These are phyloP conservation scores for Microthlaspi erraticum DNA, from an alignment of 345 rosid species.

Conservation along the genomic window DNA sequence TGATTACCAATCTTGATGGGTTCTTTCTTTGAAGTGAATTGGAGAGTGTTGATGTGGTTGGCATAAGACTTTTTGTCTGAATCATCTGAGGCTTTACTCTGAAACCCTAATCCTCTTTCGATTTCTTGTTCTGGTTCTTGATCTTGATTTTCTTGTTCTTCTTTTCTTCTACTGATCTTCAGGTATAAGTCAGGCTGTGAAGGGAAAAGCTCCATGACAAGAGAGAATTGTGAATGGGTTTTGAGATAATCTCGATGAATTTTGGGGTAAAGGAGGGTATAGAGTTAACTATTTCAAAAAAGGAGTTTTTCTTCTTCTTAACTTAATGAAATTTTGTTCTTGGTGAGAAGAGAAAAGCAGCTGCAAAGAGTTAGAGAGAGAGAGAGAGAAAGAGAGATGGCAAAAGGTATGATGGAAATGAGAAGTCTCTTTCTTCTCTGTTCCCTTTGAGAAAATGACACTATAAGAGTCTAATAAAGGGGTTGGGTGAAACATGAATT, in stretches of 20 bases:
- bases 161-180: constrained; percentile 32
- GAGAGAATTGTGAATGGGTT: constrained; percentile 7
- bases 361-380: constrained; percentile 31
- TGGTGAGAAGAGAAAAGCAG: constrained; percentile 44
- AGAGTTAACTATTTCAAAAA: constrained; percentile 34
- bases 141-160: constrained; percentile 30
- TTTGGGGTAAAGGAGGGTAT: constrained; percentile 14
- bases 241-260: constrained; percentile 29
- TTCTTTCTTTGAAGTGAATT: constrained; percentile 32
- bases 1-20: constrained; percentile 35
- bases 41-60: constrained; percentile 23
- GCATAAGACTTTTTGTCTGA: constrained; percentile 32
- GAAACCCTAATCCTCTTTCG: constrained; percentile 39
- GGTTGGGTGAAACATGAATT: constrained; percentile 49
- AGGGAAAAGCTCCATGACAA: constrained; percentile 47
- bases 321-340: constrained; percentile 35
- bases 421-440: constrained; percentile 48
- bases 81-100: constrained; percentile 38
- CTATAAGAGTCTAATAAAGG: constrained; percentile 44
- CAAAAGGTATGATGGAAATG: constrained; percentile 44
- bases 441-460: constrained; percentile 48
- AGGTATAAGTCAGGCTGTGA: constrained; percentile 46
- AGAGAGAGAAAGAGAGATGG: constrained; percentile 34
- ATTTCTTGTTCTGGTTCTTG: constrained; percentile 25
- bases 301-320: constrained; percentile 22